These are phyloP conservation scores for Fusarium sp. DNA, from an alignment of 2,329 filamentous ascomycete genomes.

Conservation along the genomic window DNA sequence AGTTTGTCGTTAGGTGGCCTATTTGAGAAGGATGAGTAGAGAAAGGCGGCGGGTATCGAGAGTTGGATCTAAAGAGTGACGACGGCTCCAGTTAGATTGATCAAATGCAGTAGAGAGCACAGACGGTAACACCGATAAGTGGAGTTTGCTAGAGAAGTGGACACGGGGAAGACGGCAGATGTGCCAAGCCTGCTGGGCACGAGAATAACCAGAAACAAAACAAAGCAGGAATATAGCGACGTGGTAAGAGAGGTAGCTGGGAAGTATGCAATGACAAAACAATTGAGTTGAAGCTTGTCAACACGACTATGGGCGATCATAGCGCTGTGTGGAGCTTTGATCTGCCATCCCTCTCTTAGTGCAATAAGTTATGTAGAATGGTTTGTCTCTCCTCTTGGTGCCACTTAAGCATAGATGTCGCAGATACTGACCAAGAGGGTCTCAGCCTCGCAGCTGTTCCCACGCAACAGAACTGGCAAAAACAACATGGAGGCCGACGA, in stretches of 20 bases:
- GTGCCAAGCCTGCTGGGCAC: constrained; percentile 27
- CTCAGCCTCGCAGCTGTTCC: constrained; percentile 28
- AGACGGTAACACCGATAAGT: constrained; percentile 23
- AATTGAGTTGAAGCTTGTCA: constrained; percentile 7
- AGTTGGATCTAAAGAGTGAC: constrained; percentile 38
- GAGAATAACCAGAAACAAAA: constrained; percentile 5
- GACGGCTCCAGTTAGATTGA: constrained; percentile 36
- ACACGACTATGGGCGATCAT: not conserved
- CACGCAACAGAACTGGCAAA: constrained; percentile 15
- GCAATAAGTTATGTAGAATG: constrained; percentile 1
- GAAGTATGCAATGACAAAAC: not conserved
- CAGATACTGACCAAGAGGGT: constrained; percentile 15
- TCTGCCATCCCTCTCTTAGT: constrained; percentile 11
- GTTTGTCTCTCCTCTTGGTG: constrained; percentile 19
- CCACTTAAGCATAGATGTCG: constrained; percentile 29
- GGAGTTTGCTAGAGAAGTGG: constrained; percentile 32
- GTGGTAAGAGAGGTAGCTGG: not conserved
- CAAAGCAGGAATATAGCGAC: not conserved
- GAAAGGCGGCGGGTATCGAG: constrained; percentile 41
- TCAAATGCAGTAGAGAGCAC: constrained; percentile 28
- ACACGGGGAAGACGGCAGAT: constrained; percentile 20
- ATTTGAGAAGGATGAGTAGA: constrained; percentile 71
- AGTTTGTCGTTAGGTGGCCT: constrained; percentile 74
- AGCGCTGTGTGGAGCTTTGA: constrained; percentile 11
- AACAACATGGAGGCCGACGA: not conserved